Base-by-base conservation (phyloP, 2,329 filamentous ascomycete genomes). In the Scedosporium minutisporum region DNA sequence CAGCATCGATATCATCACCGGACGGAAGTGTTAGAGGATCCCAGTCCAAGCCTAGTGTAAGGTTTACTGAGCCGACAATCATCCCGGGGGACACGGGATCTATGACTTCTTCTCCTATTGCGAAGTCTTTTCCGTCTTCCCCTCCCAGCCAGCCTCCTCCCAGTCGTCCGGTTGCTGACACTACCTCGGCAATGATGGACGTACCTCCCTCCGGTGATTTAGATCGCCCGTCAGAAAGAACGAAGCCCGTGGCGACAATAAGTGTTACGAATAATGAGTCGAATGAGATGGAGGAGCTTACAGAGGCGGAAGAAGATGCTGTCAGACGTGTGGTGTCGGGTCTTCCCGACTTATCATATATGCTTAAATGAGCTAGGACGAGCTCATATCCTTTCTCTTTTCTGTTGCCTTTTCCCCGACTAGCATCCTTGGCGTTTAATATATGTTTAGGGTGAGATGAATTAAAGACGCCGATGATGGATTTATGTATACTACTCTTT, bases 311-410 rank as follows among this genome's bases (percentile, higher is more conserved):
- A 14, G 25, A 12, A 21, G 55, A 58, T 18, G 53, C 6, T 6
- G 23, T 58, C 14, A 23, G 18, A 41, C n/a, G 23, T 9, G 25
- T 62, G 6, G 21, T 58, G 21, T 42, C 21, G 12, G 23, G 51
- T 5, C 61, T 62, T 18, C 61, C 61, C 14, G 55, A 62, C 18
- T 38, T 62, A 16, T 62, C 61, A 5, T 62, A 62, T 38, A 62
- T 62, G 61, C 42, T 62, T 21, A 18, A 27, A 44, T 62, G 42
- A 61, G 23, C n/a, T n/a, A 21, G 23, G 18, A 23, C 29, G n/a
- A n/a, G 33, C 29, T 29, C 21, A n/a, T 27, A 57, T 14, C 7
- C 12, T 18, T 57, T 55, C 51, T 55, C n/a, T 48, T 21, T 48
- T 48, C 7, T 48, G 2, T 21, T 21, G 16, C 44, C 42, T 46